These are phyloP conservation scores for Aspergillus homomorphus DNA, from an alignment of 495 filamentous ascomycete species.

Conservation along the genomic window DNA sequence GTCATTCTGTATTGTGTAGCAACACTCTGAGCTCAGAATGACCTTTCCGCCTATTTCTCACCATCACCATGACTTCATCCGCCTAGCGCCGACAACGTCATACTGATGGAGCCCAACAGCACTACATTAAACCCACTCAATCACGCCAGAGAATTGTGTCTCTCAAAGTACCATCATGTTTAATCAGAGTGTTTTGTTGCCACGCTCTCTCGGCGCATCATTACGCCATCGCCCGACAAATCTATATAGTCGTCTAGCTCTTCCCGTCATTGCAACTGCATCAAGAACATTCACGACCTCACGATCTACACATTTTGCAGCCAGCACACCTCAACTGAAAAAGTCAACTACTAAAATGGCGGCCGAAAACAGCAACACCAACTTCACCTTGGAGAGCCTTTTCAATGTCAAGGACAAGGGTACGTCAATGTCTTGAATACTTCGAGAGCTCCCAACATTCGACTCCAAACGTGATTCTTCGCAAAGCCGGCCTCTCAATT, in stretches of 20 bases:
- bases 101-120: neutral
- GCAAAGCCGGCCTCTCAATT: too few species aligned
- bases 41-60: neutral
- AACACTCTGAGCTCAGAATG: too few species aligned
- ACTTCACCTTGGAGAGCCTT: conserved; percentile 47
- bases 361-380: conserved; percentile 40
- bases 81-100: neutral
- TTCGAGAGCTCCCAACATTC: neutral
- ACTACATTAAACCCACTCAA: neutral
- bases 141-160: neutral
- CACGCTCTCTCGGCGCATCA: neutral
- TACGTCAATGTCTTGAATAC: neutral
- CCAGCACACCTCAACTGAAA: neutral
- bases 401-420: conserved; percentile 56
- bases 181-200: neutral
- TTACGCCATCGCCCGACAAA: neutral
- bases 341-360: conserved; percentile 11
- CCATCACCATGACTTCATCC: neutral
- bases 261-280: neutral
- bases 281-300: neutral
- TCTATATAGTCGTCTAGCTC: neutral
- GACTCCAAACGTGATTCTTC: too few species aligned
- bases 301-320: neutral
- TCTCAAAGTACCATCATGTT: neutral
- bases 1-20: too few species aligned